Evolutionary conservation across 169 alveolate species (phyloP).

Genomic region (Cryptosporidium ubiquitum): DNA sequence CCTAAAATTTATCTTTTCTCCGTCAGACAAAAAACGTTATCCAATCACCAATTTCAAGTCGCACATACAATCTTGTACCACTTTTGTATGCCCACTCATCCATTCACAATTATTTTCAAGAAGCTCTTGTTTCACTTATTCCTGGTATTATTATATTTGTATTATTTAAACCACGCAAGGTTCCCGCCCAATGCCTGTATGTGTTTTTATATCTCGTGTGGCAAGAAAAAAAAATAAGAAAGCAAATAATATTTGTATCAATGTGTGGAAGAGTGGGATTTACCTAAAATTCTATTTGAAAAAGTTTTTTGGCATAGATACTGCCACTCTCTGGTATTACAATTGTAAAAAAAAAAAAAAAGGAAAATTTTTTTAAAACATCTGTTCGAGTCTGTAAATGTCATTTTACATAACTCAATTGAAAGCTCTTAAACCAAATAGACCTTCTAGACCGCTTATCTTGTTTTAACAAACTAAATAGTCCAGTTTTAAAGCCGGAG

Average conservation of each 20-base stretch:
- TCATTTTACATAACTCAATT: not conserved
- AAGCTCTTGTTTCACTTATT: not conserved
- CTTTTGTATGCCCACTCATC: not conserved
- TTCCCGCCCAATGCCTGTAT: slow-evolving; percentile 3
- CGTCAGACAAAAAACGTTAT: too few species aligned
- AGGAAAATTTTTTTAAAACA: too few species aligned
- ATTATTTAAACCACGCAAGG: not conserved
- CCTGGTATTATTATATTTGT: not conserved
- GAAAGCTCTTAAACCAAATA: not conserved
- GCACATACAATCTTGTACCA: not conserved
- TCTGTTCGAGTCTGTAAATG: not conserved
- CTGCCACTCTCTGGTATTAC: not conserved
- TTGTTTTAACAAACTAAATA: not conserved
- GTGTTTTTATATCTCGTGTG: not conserved
- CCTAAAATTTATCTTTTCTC: not conserved
- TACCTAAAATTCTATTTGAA: too few species aligned
- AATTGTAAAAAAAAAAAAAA: too few species aligned
- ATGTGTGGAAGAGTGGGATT: not conserved
- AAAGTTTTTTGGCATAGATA: not conserved
- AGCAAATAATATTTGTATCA: not conserved
- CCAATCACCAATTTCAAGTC: not conserved
- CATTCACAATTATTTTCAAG: not conserved
- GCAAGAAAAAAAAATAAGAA: not conserved
- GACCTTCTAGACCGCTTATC: not conserved
- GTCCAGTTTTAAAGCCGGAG: too few species aligned